Base-by-base conservation (phyloP, 768 basidiomycete genomes). In the Lepiota brunneoincarnata region DNA sequence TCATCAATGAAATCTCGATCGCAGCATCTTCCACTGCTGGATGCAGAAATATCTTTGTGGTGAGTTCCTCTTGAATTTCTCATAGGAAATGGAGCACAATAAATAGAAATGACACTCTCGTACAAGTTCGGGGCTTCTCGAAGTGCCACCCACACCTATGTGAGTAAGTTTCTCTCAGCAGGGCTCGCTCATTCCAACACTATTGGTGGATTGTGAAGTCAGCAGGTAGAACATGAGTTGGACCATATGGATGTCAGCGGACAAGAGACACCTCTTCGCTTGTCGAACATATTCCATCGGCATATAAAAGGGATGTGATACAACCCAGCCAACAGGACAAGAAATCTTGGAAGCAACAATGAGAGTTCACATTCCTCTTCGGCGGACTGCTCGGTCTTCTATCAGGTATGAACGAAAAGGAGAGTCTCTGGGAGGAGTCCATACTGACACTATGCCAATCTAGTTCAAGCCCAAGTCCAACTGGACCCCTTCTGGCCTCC, bases 401-500 rank as follows among this genome's bases (percentile, higher is more conserved):
- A 39, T 9, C 52, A 39, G 37, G 52, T 46, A 11, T 39, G 52
- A 24, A 23, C 14, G 36, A 12, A 10, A 34, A 14, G 6, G 6
- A 6, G 9, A n/a, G 14, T 21, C 15, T 7, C 38, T 14, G 28
- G 24, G 15, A 15, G 21, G 31, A 31, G 31, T 10, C 2, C 14
- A n/a, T 38, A n/a, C 26, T 46, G 36, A 45, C 34, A 21, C 6
- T 9, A 26, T 15, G 12, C 15, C 15, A 43, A 15, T 35, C 28
- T 43, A 54, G 52, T 54, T 24, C 35, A 44, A 38, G 44, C 43
- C 28, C 26, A 43, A 17, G 4, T 20, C 42, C 52, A 39, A 15
- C 11, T 54, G 14, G 52, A 54, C 6, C 52, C 52, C 15, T 44
- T 62, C 18, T 82, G 81, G 80, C 80, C 80, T 12, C 64, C 70